phyloP scores from a whole-genome alignment of 164 flowering plant species.

The Magnolia changhungtana region DNA sequence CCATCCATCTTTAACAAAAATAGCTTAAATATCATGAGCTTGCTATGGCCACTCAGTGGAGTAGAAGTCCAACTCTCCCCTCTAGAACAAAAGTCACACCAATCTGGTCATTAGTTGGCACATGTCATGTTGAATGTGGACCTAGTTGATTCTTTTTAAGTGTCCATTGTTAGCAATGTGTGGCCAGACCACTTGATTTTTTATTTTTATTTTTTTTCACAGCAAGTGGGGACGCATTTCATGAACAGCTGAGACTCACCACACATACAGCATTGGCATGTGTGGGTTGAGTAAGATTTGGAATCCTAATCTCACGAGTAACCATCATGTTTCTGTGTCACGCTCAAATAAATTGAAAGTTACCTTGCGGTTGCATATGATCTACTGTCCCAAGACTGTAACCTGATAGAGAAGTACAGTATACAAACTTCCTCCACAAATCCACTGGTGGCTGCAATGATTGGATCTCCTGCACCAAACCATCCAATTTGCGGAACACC shows the following conservation, averaged over 20 bases:
- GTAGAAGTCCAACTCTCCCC: background rate
- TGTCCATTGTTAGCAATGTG: background rate
- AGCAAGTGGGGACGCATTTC: too few species aligned
- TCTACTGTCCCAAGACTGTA: slow-evolving; percentile 78
- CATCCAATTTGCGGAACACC: slow-evolving; percentile 84
- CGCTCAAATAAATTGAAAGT: background rate
- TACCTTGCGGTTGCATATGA: slow-evolving; percentile 95
- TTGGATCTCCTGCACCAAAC: slow-evolving; percentile 75
- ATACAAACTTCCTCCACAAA: slow-evolving; percentile 87
- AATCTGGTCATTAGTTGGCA: background rate
- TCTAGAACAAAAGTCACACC: background rate
- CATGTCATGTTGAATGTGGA: background rate
- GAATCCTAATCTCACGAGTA: background rate
- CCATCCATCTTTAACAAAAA: background rate
- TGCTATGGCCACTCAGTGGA: background rate
- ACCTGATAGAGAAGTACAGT: slow-evolving; percentile 86
- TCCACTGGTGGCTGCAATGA: slow-evolving; percentile 78
- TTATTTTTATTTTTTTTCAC: too few species aligned
- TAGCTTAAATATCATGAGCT: background rate
- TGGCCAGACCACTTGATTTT: background rate
- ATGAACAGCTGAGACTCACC: too few species aligned
- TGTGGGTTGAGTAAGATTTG: background rate
- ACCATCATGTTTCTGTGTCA: background rate
- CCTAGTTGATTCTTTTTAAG: background rate
- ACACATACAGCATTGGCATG: too few species aligned